These are phyloP conservation scores for Penium margaritaceum DNA, from an alignment of 139 green algal genomes.

Conservation along the genomic window DNA sequence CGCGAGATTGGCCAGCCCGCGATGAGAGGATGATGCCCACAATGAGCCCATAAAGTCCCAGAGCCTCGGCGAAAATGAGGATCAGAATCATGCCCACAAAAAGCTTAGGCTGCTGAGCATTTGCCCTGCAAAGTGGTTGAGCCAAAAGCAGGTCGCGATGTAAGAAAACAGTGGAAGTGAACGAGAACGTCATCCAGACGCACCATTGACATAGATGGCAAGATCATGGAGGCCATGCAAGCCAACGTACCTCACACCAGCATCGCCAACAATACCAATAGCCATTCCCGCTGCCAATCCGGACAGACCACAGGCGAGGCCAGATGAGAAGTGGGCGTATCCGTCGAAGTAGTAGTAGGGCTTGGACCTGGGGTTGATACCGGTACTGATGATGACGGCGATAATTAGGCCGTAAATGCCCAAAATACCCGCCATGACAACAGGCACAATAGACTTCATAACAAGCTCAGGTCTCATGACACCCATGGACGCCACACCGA, in stretches of 20 bases:
- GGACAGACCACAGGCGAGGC: slow-evolving; percentile 87
- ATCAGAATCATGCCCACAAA: slow-evolving; percentile 99
- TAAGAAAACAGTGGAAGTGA: neutral
- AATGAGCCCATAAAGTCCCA: slow-evolving; percentile 96
- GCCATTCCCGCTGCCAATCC: slow-evolving; percentile 93
- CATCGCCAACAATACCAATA: slow-evolving; percentile 97
- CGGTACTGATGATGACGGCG: slow-evolving; percentile 92
- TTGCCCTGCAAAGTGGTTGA: slow-evolving; percentile 69
- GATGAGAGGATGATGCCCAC: slow-evolving; percentile 92
- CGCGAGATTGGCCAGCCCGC: slow-evolving; percentile 37
- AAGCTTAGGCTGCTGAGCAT: slow-evolving; percentile 98
- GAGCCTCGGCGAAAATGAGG: slow-evolving; percentile 98
- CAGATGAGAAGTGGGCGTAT: slow-evolving; percentile 91
- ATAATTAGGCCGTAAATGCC: slow-evolving; percentile 99
- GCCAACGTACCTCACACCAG: slow-evolving; percentile 70
- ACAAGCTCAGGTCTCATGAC: slow-evolving; percentile 98
- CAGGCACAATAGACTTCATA: slow-evolving; percentile 99
- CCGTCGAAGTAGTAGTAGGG: slow-evolving; percentile 95
- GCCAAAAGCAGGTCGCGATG: too few relatives aligned
- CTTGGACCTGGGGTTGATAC: slow-evolving; percentile 62
- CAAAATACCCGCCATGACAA: slow-evolving; percentile 98
- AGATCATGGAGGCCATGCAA: neutral
- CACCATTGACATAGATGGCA: slow-evolving; percentile 5
- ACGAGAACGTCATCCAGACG: slow-evolving; percentile 38
- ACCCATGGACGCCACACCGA: slow-evolving; percentile 97